phyloP scores from a whole-genome alignment of 1,284 basidiomycete genomes.

The Rhodotorula sp. region DNA sequence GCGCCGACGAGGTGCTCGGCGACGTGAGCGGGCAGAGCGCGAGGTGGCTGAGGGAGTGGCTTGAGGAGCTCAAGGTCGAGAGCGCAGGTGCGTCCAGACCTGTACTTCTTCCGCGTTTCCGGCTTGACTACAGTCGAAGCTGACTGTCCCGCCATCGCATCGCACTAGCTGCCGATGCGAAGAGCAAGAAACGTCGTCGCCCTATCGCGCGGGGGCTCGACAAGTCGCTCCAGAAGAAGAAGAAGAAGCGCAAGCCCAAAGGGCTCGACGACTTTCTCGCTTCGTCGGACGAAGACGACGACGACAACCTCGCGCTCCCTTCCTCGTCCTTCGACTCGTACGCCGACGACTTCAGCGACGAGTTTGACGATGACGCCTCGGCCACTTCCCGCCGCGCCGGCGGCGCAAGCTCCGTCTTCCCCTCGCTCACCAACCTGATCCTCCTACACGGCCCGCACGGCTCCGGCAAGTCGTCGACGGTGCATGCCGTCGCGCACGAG shows the following conservation, averaged over 20 bases:
- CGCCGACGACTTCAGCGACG: neutral
- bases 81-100: constrained; percentile 52
- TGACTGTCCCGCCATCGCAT: too few relatives aligned
- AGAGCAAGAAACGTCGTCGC: constrained; percentile 15
- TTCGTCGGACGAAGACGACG: constrained; percentile 46
- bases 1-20: constrained; percentile 74
- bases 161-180: neutral
- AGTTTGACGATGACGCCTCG: constrained; percentile 20
- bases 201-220: constrained; percentile 29
- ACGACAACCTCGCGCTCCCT: constrained; percentile 24
- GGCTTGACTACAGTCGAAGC: too few relatives aligned
- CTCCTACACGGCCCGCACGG: constrained; percentile 80
- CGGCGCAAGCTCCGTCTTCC: constrained; percentile 47
- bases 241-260: constrained; percentile 41
- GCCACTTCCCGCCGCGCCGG: constrained; percentile 13
- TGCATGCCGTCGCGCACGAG: constrained; percentile 90
- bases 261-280: constrained; percentile 49
- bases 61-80: constrained; percentile 67
- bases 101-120: too few relatives aligned
- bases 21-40: constrained; percentile 67
- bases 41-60: constrained; percentile 77
- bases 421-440: constrained; percentile 75
- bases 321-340: constrained; percentile 18
- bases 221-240: constrained; percentile 23
- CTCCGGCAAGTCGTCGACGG: constrained; percentile 85